Conservation (phyloP, 1,284 basidiomycete species). For the Austropuccinia psidii region DNA sequence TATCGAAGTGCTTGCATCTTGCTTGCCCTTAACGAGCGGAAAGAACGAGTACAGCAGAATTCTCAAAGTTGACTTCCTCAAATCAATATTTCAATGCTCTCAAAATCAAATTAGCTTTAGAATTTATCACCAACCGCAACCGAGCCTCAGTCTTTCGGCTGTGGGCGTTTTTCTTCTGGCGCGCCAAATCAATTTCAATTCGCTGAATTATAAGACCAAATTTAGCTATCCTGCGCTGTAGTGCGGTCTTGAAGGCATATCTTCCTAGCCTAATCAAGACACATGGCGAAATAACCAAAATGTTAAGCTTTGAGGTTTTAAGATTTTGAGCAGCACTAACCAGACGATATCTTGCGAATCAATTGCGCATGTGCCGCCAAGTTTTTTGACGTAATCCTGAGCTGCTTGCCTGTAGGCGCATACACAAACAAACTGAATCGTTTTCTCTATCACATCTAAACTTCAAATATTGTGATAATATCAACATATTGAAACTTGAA, state of each 20-base stretch:
- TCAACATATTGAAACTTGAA: background rate
- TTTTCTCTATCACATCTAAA: conserved; percentile 18
- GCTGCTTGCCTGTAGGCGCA: background rate
- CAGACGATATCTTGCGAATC: conserved; percentile 4
- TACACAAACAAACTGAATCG: background rate
- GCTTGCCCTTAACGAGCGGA: too few species aligned
- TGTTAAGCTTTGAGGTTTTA: background rate
- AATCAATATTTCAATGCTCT: background rate
- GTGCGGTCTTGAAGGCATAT: conserved; percentile 3
- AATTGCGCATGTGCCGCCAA: conserved; percentile 6
- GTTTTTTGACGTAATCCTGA: conserved; percentile 4
- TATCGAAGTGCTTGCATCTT: too few species aligned
- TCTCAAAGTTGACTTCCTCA: too few species aligned
- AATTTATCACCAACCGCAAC: background rate
- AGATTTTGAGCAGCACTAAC: background rate
- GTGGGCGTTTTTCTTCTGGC: background rate
- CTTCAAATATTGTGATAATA: background rate
- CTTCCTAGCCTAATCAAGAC: conserved; percentile 20
- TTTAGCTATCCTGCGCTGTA: conserved; percentile 5
- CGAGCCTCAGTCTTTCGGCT: background rate
- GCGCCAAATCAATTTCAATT: background rate
- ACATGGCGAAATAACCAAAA: background rate
- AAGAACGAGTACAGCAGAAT: too few species aligned
- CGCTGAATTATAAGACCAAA: conserved; percentile 4
- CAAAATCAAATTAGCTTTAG: conserved; percentile 3